phyloP scores from a whole-genome alignment of 768 basidiomycete genomes.

The Dioszegia aurantiaca region DNA sequence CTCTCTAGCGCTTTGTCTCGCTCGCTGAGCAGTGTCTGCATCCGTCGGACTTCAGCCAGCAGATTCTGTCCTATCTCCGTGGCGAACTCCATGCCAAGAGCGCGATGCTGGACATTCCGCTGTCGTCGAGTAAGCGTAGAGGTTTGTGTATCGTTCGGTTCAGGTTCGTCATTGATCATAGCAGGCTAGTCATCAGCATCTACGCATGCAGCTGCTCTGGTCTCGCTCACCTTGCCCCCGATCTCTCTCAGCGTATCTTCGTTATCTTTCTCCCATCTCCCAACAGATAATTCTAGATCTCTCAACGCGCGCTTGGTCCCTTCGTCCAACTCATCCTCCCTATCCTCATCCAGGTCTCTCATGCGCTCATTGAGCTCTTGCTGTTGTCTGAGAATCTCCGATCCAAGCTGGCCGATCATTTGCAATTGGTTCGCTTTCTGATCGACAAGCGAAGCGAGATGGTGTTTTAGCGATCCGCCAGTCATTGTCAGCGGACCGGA shows the following conservation, averaged over 20 bases:
- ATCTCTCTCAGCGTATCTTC: conserved; percentile 44
- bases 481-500: conserved; percentile 16
- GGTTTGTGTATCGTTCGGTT: conserved; percentile 15
- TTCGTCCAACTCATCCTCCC: conserved; percentile 36
- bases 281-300: conserved; percentile 45
- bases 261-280: conserved; percentile 48
- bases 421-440: conserved; percentile 88
- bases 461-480: conserved; percentile 32
- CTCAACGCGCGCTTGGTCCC: conserved; percentile 37
- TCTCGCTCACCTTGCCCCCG: conserved; percentile 37
- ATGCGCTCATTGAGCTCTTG: conserved; percentile 89
- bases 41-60: conserved; percentile 81
- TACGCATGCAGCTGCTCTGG: neutral
- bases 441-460: conserved; percentile 67
- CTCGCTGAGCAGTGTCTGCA: conserved; percentile 86
- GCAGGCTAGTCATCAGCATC: neutral
- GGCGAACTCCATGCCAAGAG: conserved; percentile 72
- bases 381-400: conserved; percentile 88
- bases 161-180: neutral
- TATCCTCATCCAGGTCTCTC: conserved; percentile 62
- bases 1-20: conserved; percentile 89
- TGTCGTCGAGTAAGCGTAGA: conserved; percentile 34
- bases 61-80: conserved; percentile 95
- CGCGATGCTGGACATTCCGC: conserved; percentile 46
- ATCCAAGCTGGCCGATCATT: conserved; percentile 85